These are phyloP conservation scores for Pistacia integerrima DNA, from an alignment of 345 rosid genomes.

Conservation along the genomic window DNA sequence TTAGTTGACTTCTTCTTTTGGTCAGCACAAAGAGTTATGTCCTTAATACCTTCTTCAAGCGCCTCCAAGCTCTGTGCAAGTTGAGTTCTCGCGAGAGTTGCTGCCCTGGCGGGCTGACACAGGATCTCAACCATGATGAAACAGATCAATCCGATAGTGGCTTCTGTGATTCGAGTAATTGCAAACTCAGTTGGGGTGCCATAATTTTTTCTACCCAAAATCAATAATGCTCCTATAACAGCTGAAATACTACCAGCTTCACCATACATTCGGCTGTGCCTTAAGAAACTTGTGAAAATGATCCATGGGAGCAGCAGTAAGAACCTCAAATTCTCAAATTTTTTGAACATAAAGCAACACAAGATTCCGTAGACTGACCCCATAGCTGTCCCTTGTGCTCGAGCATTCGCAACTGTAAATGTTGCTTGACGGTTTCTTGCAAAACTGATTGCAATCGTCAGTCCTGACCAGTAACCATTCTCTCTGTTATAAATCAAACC, in stretches of 20 bases:
- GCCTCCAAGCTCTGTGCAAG: conserved; percentile 38
- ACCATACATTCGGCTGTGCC: conserved; percentile 67
- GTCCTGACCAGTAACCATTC: conserved; percentile 80
- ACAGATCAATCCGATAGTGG: conserved; percentile 59
- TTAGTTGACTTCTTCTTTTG: conserved; percentile 27
- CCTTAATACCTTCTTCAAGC: conserved; percentile 28
- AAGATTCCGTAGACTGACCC: conserved; percentile 75
- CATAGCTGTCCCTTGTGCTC: conserved; percentile 73
- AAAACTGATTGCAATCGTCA: conserved; percentile 68
- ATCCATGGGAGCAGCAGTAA: conserved; percentile 69
- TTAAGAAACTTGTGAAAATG: conserved; percentile 51
- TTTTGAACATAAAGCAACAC: conserved; percentile 47
- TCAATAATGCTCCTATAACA: conserved; percentile 55
- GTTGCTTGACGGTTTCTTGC: conserved; percentile 58
- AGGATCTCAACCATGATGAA: conserved; percentile 49
- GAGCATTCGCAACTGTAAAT: conserved; percentile 55
- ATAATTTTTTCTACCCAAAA: conserved; percentile 64
- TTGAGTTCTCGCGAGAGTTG: conserved; percentile 53
- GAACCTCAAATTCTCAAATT: conserved; percentile 41
- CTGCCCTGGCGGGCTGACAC: conserved; percentile 54
- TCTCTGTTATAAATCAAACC: conserved; percentile 53
- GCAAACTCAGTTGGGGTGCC: conserved; percentile 59
- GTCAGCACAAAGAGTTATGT: conserved; percentile 27
- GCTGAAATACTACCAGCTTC: conserved; percentile 65
- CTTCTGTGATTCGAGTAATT: conserved; percentile 57